Base-by-base conservation (phyloP, 2,329 filamentous ascomycete genomes). In the Aspergillus tanneri region DNA sequence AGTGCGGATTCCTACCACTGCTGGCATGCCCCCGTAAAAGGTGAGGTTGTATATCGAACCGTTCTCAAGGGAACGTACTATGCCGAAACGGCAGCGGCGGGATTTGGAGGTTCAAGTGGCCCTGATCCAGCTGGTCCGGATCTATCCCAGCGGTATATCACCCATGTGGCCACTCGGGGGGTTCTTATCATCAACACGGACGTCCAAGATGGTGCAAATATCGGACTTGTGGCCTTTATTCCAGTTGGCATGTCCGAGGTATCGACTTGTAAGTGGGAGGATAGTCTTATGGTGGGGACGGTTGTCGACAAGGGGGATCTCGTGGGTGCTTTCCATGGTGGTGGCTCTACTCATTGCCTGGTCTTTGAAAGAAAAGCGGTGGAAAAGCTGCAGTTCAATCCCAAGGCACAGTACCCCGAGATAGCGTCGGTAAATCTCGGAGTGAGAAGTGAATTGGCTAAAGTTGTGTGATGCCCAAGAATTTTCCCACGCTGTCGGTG, bases 321-420 rank as follows among this genome's bases (percentile, higher is more conserved):
- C 71, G 73, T 81, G 25, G 85, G 85, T 38, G 87, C 86, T 83
- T 88, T 88, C 66, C 85, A 88, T 60, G 88, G 84, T 61, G 86
- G 85, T 16, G 86, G 86, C 0, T 82, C 78, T 10, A 80, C 80
- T 3, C 81, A 87, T 60, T 85, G 82, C 55, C 59, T 88, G 57
- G 58, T 88, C 5, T 87, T 88, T n/a, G n/a, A n/a, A n/a, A n/a
- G n/a, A n/a, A n/a, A n/a, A n/a, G n/a, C n/a, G n/a, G n/a, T n/a
- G n/a, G n/a, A n/a, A n/a, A n/a, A n/a, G n/a, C n/a, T n/a, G n/a
- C n/a, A n/a, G n/a, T n/a, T n/a, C n/a, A n/a, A n/a, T n/a, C n/a
- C n/a, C n/a, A n/a, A n/a, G n/a, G n/a, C n/a, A n/a, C n/a, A n/a
- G n/a, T n/a, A n/a, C n/a, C n/a, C n/a, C n/a, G n/a, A n/a, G n/a